phyloP scores from a whole-genome alignment of 1,284 basidiomycete genomes.

The Prillingera fragicola region DNA sequence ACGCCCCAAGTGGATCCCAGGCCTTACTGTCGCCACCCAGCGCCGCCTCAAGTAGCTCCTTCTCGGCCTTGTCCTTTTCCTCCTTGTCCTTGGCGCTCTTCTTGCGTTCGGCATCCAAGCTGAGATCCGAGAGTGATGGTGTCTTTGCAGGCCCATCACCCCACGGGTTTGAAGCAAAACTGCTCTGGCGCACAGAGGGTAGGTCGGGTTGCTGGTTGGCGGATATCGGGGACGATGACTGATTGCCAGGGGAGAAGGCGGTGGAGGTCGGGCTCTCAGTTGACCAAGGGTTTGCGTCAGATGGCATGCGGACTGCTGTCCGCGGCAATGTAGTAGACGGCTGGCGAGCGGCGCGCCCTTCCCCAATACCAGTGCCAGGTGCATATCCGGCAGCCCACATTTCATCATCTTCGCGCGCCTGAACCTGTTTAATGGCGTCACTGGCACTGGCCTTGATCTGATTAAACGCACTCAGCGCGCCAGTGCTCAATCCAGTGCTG shows the following conservation, averaged over 20 bases:
- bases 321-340: not conserved
- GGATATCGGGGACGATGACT: not conserved
- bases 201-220: not conserved
- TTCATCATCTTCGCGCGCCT: slow-evolving; percentile 24
- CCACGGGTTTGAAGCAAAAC: slow-evolving; percentile 19
- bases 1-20: slow-evolving; percentile 45
- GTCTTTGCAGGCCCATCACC: slow-evolving; percentile 5
- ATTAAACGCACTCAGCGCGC: slow-evolving; percentile 39
- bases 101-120: slow-evolving; percentile 1
- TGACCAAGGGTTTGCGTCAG: slow-evolving; percentile 26
- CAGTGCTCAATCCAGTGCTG: slow-evolving; percentile 35
- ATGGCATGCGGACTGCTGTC: slow-evolving; percentile 5
- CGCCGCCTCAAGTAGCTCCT: slow-evolving; percentile 26
- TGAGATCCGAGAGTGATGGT: slow-evolving; percentile 9
- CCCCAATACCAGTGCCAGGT: slow-evolving; percentile 24
- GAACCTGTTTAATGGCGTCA: slow-evolving; percentile 38
- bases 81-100: not conserved
- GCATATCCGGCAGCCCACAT: slow-evolving; percentile 14
- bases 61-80: slow-evolving; percentile 9
- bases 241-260: not conserved
- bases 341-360: slow-evolving; percentile 11
- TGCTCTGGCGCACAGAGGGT: not conserved
- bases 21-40: slow-evolving; percentile 38
- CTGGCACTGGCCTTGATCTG: slow-evolving; percentile 37
- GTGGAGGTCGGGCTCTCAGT: too few relatives aligned